Base-by-base conservation (phyloP, 2,329 filamentous ascomycete genomes). In the Colletotrichum endophyticum region DNA sequence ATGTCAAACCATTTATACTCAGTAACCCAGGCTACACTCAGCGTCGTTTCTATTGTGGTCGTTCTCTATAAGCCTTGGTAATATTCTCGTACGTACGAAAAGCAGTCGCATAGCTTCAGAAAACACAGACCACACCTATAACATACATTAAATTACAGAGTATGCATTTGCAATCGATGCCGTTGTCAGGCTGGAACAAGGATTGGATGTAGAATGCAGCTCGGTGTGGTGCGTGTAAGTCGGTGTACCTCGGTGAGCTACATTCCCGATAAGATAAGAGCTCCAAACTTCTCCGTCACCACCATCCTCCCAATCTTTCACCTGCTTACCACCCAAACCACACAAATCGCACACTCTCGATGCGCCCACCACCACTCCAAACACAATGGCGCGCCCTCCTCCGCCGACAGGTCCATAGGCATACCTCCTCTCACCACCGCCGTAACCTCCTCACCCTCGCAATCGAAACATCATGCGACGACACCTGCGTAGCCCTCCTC, bases 401-500 rank as follows among this genome's bases (percentile, higher is more conserved):
- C 28, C n/a, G 2, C 28, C 34, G 22, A 5, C 12, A 27, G 44
- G 6, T 9, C 62, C 13, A 25, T 15, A 16, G 12, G 4, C 19
- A 36, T 19, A 6, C 15, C 22, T 56, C 39, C 27, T 56, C 19
- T 22, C 19, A 7, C 11, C 44, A 13, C 39, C 49, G 76, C 22
- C 85, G 85, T 30, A 78, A 76, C 56, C 87, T 91, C 73, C 82
- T 90, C 22, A 92, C 91, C 7, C 90, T 96, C 66, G 94, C 94
- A 69, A 96, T 97, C 82, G 95, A 97, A 84, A 94, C 94, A 12
- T 96, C 94, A 4, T 97, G 96, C 89, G 96, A 99, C 86, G 96
- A 99, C 87, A 98, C 96, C 1, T 96, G 94, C 74, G 96, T 98
- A 25, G 94, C 96, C 34, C 86, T 99, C 64, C 89, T 98, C 53